Evolutionary conservation across 352 stramenopile genomes (phyloP).

Genomic region (Phytophthora quininea): DNA sequence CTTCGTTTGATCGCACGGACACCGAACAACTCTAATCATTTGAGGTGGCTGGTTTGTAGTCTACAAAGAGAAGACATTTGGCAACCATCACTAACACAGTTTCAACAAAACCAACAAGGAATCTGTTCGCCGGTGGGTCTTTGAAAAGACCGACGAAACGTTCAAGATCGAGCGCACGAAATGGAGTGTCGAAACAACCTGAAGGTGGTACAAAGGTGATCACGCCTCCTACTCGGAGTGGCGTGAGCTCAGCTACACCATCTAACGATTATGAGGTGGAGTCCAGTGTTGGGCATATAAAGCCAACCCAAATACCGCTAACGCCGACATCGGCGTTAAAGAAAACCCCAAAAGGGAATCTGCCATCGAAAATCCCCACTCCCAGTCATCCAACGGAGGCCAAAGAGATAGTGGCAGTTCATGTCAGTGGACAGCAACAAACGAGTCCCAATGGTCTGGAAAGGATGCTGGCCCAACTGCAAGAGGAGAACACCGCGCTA

Average conservation of each 20-base stretch:
- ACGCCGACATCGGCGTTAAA: conserved; percentile 35
- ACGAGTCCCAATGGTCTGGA: conserved; percentile 6
- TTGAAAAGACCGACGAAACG: conserved; percentile 8
- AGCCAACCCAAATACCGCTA: conserved; percentile 33
- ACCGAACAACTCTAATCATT: too few species aligned
- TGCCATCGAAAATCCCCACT: conserved; percentile 28
- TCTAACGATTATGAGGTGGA: conserved; percentile 1
- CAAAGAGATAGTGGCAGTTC: conserved; percentile 6
- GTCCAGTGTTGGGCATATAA: conserved; percentile 3
- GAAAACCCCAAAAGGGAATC: conserved; percentile 20
- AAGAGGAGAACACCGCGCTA: conserved; percentile 41
- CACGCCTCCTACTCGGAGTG: background rate
- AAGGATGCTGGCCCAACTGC: conserved; percentile 26
- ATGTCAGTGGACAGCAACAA: background rate
- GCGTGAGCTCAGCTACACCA: background rate
- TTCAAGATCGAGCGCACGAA: background rate
- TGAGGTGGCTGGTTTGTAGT: conserved; percentile 13
- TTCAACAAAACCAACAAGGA: conserved; percentile 31
- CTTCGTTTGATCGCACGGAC: background rate
- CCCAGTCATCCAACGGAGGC: conserved; percentile 12
- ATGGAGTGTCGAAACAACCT: background rate
- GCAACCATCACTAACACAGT: conserved; percentile 72
- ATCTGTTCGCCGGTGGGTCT: conserved; percentile 21
- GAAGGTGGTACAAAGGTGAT: background rate
- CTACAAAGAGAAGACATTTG: conserved; percentile 53